Base-by-base conservation (phyloP, 1,139 yeast species). In the Nematodospora anomalae region DNA sequence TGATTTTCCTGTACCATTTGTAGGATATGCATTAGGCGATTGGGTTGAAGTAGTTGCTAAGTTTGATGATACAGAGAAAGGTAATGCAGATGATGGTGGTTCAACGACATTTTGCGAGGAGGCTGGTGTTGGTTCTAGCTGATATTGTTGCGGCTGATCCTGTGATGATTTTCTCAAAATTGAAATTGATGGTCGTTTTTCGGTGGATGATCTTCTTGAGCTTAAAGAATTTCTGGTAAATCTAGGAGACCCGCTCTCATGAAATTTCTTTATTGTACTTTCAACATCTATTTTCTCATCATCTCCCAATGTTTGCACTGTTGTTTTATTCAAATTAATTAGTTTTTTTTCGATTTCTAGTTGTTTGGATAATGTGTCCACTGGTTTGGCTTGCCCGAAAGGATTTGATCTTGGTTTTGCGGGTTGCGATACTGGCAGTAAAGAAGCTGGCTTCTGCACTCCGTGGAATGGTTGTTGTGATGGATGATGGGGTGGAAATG, bases 281-380 rank as follows among this genome's bases (percentile, higher is more conserved):
- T 53, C 52, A n/a, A 46, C 45, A 33, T 52, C 52, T 4, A 43
- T 40, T 6, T 43, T 47, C 11, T 47, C 54, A 11, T 51, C 56
- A 12, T 60, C 56, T 0, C 74, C 78, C 26, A 74, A 46, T 2
- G 80, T 77, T 50, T 71, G 73, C 35, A 76, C 69, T 0, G 86
- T 81, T 0, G 84, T 80, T 28, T 74, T 71, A 49, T 81, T 81
- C 30, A 80, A 58, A 34, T 67, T 63, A 6, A 71, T 62, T 42
- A 82, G 58, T 48, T 73, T 63, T 43, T 64, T 62, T 27, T 70
- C 74, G 26, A 69, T 63, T 46, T 70, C 75, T 27, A 62, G 64
- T 47, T 61, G 67, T 37, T 62, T 60, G 4, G 74, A 54, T 25
- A 66, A 50, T 3, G 65, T 50, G 62, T 73, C 66, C 39, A 71